Conservation (phyloP, 352 stramenopile species). For the Pythium aquatile region DNA sequence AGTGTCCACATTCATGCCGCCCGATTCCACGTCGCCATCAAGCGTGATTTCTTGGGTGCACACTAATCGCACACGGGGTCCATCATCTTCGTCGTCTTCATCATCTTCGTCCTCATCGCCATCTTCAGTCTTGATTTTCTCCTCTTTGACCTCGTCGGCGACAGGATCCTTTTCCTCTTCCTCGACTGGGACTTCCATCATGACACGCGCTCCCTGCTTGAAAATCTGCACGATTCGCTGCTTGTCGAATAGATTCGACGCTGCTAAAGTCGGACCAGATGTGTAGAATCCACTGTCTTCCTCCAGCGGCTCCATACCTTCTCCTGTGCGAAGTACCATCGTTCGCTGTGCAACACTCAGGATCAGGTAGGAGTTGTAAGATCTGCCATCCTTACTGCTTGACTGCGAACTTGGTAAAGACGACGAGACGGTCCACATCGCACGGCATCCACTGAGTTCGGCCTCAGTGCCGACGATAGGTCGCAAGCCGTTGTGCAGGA, state of each 20-base stretch:
- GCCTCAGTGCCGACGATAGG: conserved; percentile 84
- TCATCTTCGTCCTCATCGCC: conserved; percentile 33
- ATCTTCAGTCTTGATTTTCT: conserved; percentile 31
- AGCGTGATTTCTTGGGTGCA: conserved; percentile 85
- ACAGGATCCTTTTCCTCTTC: conserved; percentile 15
- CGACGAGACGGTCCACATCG: conserved; percentile 85
- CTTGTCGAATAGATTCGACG: conserved; percentile 77
- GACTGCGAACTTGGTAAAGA: conserved; percentile 44
- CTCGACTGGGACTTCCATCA: conserved; percentile 65
- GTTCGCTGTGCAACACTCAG: conserved; percentile 77
- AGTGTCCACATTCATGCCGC: conserved; percentile 82
- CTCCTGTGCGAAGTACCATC: conserved; percentile 82
- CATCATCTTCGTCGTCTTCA: conserved; percentile 61
- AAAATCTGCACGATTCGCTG: conserved; percentile 87
- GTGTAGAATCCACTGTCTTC: conserved; percentile 85
- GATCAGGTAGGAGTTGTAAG: conserved; percentile 81
- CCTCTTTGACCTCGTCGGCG: neutral
- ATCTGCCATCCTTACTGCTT: conserved; percentile 43
- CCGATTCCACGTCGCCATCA: conserved; percentile 75
- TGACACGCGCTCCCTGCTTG: conserved; percentile 78
- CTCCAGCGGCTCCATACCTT: conserved; percentile 83
- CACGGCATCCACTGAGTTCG: conserved; percentile 75
- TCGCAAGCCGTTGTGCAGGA: conserved; percentile 75
- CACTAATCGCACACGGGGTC: conserved; percentile 57
- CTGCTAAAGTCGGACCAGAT: conserved; percentile 70